These are phyloP conservation scores for Pseudogymnoascus verrucosus DNA, from an alignment of 2,329 filamentous ascomycete species.

Conservation along the genomic window DNA sequence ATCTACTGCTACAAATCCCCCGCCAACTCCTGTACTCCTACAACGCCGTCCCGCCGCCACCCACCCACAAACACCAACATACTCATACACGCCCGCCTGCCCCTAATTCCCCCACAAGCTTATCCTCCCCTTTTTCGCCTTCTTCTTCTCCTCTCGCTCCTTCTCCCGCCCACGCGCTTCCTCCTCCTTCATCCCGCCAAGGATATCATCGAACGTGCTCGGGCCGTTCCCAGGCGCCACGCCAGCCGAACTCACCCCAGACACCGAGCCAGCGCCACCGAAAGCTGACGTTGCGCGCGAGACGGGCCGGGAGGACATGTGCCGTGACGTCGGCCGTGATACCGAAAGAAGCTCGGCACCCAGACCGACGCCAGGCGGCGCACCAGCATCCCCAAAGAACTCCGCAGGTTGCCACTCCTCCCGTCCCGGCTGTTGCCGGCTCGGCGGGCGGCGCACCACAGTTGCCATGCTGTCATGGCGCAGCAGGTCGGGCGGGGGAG, in stretches of 20 bases:
- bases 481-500: background rate
- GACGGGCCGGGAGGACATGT: background rate
- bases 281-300: background rate
- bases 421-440: background rate
- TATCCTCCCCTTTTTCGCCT: constrained; percentile 28
- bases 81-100: background rate
- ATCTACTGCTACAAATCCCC: background rate
- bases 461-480: constrained; percentile 1
- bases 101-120: constrained; percentile 8
- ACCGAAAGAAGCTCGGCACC: background rate
- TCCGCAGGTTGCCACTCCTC: background rate
- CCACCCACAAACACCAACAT: background rate
- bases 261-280: background rate
- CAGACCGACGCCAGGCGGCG: background rate
- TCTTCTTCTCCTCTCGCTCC: constrained; percentile 28
- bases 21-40: background rate
- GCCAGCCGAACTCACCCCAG: background rate
- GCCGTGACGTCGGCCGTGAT: background rate
- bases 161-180: constrained; percentile 33
- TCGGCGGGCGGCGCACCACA: background rate
- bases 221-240: background rate
- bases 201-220: constrained; percentile 42
- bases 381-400: background rate
- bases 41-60: background rate
- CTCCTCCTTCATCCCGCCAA: constrained; percentile 29